These are phyloP conservation scores for Moricandia moricandioides DNA, from an alignment of 345 rosid species.

Conservation along the genomic window DNA sequence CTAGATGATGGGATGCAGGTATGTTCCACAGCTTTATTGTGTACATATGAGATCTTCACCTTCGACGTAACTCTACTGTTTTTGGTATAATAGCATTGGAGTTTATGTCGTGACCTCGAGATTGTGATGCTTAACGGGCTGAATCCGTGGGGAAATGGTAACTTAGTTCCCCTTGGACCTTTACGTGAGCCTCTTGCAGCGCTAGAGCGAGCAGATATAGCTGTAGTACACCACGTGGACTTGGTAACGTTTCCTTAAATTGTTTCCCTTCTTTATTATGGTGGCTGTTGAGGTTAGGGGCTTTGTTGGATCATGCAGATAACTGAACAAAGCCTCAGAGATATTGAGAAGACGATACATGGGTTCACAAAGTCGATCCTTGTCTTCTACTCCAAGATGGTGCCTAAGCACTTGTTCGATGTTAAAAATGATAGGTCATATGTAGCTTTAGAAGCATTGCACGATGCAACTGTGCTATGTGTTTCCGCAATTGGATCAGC, in stretches of 20 bases:
- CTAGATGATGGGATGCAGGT: slow-evolving; percentile 99
- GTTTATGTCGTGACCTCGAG: slow-evolving; percentile 71
- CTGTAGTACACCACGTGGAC: slow-evolving; percentile 63
- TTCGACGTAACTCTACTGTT: slow-evolving; percentile 6
- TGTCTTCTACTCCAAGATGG: slow-evolving; percentile 58
- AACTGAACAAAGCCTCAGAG: slow-evolving; percentile 41
- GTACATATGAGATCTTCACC: neutral
- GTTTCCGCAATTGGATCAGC: slow-evolving; percentile 80
- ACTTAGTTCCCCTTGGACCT: slow-evolving; percentile 73
- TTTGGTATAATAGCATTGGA: slow-evolving; percentile 73
- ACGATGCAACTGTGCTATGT: slow-evolving; percentile 46
- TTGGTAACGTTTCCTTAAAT: slow-evolving; percentile 42
- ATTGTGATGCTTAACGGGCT: slow-evolving; percentile 82
- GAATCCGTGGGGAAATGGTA: slow-evolving; percentile 71
- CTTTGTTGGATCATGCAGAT: slow-evolving; percentile 45
- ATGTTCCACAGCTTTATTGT: neutral
- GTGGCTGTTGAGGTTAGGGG: slow-evolving; percentile 21
- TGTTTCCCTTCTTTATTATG: neutral
- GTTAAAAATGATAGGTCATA: slow-evolving; percentile 40
- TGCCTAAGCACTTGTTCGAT: slow-evolving; percentile 53
- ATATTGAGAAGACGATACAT: slow-evolving; percentile 44
- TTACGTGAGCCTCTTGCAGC: slow-evolving; percentile 74
- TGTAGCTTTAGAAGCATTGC: slow-evolving; percentile 43
- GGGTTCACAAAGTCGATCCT: slow-evolving; percentile 54
- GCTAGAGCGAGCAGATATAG: slow-evolving; percentile 59